Evolutionary conservation across 345 rosid species (phyloP), one percentile per base, ranked within the genome.

Genomic region (Aegle marmelos): DNA sequence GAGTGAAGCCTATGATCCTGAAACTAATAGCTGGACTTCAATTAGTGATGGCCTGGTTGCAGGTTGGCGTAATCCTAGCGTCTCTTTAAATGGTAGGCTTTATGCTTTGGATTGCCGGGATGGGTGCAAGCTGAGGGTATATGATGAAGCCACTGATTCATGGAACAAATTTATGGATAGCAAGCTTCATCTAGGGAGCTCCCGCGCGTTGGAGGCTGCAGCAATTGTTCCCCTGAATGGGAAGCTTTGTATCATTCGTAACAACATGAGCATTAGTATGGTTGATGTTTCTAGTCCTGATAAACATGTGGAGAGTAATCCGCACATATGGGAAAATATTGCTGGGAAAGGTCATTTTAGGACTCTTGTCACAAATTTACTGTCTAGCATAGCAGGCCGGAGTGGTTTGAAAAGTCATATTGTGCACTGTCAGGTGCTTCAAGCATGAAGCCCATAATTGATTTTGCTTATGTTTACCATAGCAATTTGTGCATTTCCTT

Each of bases 341-440:
- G 91, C 92, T 0, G 91, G 88, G 2, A 93, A 85, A 83, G 97
- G 98, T 70, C 93, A 91, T 84, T 87, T 94, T 39, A 88, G 90
- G 86, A 88, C 90, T 61, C 90, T 95, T 45, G 89, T 95, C 19
- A 89, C 93, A 58, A 95, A 93, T 76, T 64, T 95, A 75, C 89
- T 88, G 99, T 95, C 97, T 4, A 95, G 96, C 81, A 85, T 95
- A 22, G 96, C 99, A n/a, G 99, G 99, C 33, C 88, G 99, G 83
- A 92, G 93, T 68, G 87, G 93, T 45, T 78, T 90, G 79, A 95
- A 84, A 83, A 91, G 93, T 83, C 98, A 95, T 76, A 93, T 95
- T 31, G 91, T 93, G 79, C 99, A 95, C 78, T 93, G 98, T 70
- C 99, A 93, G 83, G 96, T 95, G 76, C 98, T 95, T 83, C 97